Percentiles rank a stretch among this genome's conserved stretches.
Evolutionary conservation across 1,284 basidiomycete genomes (phyloP).

Genomic region (Cryptococcus amylolentus): DNA sequence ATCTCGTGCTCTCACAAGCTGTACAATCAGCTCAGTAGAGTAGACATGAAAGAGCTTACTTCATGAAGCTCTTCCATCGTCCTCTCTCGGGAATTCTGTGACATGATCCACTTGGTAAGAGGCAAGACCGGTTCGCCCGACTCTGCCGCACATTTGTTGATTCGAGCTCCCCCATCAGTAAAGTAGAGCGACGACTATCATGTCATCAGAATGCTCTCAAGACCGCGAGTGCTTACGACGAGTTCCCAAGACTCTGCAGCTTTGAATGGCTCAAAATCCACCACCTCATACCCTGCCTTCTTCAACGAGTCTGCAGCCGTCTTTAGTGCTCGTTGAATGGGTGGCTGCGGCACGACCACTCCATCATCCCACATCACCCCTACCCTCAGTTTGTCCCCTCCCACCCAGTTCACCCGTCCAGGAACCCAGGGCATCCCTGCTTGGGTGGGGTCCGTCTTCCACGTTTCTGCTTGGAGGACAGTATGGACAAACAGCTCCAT

Average conservation of each 20-base stretch:
- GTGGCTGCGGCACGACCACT: slow-evolving; percentile 42
- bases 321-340: slow-evolving; percentile 44
- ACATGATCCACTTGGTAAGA: slow-evolving; percentile 38
- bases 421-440: slow-evolving; percentile 37
- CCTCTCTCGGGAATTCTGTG: slow-evolving; percentile 17
- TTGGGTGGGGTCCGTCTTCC: slow-evolving; percentile 36
- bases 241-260: slow-evolving; percentile 27
- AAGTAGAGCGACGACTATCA: slow-evolving; percentile 31
- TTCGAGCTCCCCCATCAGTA: slow-evolving; percentile 35
- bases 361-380: slow-evolving; percentile 50
- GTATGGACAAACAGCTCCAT: slow-evolving; percentile 38
- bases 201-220: too few species aligned
- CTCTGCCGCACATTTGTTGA: slow-evolving; percentile 8
- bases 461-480: slow-evolving; percentile 39
- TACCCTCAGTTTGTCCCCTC: slow-evolving; percentile 28
- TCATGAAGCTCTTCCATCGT: slow-evolving; percentile 26
- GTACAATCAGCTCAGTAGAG: neutral
- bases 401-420: slow-evolving; percentile 5
- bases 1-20: slow-evolving; percentile 37
- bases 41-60: slow-evolving; percentile 14
- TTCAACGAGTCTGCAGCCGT: slow-evolving; percentile 27
- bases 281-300: slow-evolving; percentile 27
- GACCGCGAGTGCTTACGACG: slow-evolving; percentile 15
- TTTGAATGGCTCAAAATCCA: slow-evolving; percentile 25
- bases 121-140: slow-evolving; percentile 37